Evolutionary conservation across 257 asterid genomes (phyloP).

Genomic region (Salvia hispanica): DNA sequence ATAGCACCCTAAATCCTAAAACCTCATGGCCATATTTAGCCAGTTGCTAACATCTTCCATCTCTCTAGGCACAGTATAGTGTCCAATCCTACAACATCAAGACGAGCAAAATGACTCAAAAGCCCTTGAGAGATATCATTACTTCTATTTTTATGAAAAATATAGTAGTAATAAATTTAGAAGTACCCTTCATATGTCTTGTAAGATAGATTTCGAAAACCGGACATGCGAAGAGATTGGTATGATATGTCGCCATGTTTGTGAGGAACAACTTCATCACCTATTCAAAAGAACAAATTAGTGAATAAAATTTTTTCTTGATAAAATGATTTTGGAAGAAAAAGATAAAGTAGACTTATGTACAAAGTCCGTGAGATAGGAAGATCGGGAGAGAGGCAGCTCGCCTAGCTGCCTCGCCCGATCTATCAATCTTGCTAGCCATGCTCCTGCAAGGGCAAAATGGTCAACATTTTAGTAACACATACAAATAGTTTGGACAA

Average conservation of each 20-base stretch:
- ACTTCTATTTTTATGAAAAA: not conserved
- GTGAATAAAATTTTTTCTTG: no score
- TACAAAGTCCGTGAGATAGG: slow-evolving; percentile 86
- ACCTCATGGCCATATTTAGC: slow-evolving; percentile 53
- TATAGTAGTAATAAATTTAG: not conserved
- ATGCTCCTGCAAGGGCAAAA: slow-evolving; percentile 52
- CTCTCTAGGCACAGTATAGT: slow-evolving; percentile 82
- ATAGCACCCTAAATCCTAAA: slow-evolving; percentile 37
- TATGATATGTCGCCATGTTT: slow-evolving; percentile 73
- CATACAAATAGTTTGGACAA: not conserved
- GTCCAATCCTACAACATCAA: slow-evolving; percentile 69
- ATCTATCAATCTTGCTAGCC: slow-evolving; percentile 72
- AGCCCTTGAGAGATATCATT: slow-evolving; percentile 5
- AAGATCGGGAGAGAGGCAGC: slow-evolving; percentile 88
- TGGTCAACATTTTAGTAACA: slow-evolving; percentile 20
- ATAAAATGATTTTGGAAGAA: not conserved
- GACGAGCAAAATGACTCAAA: not conserved
- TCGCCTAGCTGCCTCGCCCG: slow-evolving; percentile 76
- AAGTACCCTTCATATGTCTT: slow-evolving; percentile 74
- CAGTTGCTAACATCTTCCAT: slow-evolving; percentile 89
- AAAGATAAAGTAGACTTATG: slow-evolving; percentile 16
- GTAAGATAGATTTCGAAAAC: slow-evolving; percentile 64
- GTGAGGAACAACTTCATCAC: slow-evolving; percentile 82
- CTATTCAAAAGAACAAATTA: slow-evolving; percentile 29
- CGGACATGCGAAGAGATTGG: slow-evolving; percentile 68